These are phyloP conservation scores for Trichoderma harzianum DNA, from an alignment of 2,329 filamentous ascomycete species.

Conservation along the genomic window DNA sequence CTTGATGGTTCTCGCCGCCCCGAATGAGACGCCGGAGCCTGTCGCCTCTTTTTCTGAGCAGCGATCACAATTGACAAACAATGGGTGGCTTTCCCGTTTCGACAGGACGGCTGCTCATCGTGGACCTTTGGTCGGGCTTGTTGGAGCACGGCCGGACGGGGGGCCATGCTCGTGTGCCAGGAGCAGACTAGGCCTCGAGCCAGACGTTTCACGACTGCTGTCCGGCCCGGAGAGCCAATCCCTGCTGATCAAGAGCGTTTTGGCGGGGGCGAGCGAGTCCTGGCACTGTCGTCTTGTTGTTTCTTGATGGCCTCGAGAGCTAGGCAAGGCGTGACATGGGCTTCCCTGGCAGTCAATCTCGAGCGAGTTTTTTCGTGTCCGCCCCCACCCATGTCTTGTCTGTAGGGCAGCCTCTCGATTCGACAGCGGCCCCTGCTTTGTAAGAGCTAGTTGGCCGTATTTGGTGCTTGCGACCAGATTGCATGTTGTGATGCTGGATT, in stretches of 20 bases:
- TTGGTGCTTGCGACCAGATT: background rate
- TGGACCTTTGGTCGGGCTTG: background rate
- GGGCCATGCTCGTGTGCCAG: background rate
- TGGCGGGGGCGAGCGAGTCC: background rate
- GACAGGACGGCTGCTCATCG: background rate
- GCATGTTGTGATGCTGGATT: background rate
- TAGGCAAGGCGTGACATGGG: background rate
- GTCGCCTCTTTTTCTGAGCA: constrained; percentile 4
- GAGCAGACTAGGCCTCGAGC: constrained; percentile 3
- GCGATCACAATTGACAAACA: background rate
- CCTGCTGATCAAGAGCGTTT: constrained; percentile 13
- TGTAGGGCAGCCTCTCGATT: background rate
- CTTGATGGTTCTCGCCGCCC: background rate
- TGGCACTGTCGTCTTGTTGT: background rate
- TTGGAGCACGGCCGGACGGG: background rate
- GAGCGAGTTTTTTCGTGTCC: constrained; percentile 3
- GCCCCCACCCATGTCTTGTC: background rate
- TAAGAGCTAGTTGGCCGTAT: background rate
- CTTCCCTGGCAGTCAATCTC: constrained; percentile 5
- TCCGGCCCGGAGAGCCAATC: constrained; percentile 15
- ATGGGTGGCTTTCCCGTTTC: background rate
- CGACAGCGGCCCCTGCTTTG: background rate
- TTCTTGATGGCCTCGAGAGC: background rate
- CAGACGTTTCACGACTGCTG: constrained; percentile 18
- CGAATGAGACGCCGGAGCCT: background rate